Conservation (phyloP, 805 yeast species). For the Ascoidea rubescens region DNA sequence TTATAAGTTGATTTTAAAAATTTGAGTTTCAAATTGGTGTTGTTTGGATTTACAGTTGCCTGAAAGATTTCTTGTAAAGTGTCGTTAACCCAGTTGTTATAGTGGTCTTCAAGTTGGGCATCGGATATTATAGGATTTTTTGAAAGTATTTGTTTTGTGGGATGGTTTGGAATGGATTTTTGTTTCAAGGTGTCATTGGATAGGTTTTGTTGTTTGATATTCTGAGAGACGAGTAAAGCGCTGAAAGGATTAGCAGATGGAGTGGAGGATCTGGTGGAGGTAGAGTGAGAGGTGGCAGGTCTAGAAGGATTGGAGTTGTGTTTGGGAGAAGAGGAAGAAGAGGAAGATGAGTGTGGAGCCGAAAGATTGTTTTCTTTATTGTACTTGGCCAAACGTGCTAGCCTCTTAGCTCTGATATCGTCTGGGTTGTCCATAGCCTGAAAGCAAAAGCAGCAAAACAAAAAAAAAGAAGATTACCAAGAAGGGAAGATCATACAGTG, state of each 20-base stretch:
- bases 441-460: too few relatives aligned
- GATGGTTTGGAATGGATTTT: neutral
- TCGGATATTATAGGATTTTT: too few relatives aligned
- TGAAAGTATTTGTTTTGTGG: neutral
- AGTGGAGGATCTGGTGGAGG: neutral
- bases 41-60: too few relatives aligned
- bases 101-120: too few relatives aligned
- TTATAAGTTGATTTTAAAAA: too few relatives aligned
- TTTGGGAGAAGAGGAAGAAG: neutral
- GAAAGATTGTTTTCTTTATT: neutral
- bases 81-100: too few relatives aligned
- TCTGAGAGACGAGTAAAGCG: neutral
- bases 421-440: neutral
- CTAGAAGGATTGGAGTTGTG: neutral
- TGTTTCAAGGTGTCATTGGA: neutral
- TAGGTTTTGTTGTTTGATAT: neutral
- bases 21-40: too few relatives aligned
- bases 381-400: constrained; percentile 30
- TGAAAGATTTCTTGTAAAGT: too few relatives aligned
- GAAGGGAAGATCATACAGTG: neutral
- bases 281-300: neutral
- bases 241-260: neutral
- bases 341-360: neutral
- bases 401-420: constrained; percentile 35
- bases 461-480: neutral